phyloP scores from a whole-genome alignment of 768 basidiomycete species.

The Leccinum fibrillosum region DNA sequence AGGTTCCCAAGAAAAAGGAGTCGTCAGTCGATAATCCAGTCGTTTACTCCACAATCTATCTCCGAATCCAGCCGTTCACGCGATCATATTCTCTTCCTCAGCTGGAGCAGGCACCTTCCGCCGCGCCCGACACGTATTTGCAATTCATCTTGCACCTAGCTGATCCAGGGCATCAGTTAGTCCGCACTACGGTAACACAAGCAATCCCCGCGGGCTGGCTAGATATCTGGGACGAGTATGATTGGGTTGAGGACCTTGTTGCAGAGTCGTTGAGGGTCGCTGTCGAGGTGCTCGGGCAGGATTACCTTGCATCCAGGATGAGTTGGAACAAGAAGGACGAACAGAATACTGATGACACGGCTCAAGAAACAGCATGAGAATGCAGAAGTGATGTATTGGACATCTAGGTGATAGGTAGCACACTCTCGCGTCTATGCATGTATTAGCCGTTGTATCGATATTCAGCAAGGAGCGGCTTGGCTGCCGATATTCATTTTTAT shows the following conservation, averaged over 20 bases:
- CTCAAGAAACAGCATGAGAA: conserved; percentile 11
- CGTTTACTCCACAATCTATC: conserved; percentile 86
- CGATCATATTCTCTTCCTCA: conserved; percentile 49
- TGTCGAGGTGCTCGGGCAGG: conserved; percentile 89
- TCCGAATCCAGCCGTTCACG: conserved; percentile 88
- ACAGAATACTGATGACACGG: conserved; percentile 5
- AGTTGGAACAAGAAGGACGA: conserved; percentile 56
- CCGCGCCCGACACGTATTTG: conserved; percentile 38
- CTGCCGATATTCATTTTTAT: conserved; percentile 33
- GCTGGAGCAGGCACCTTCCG: conserved; percentile 19
- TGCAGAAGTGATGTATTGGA: neutral
- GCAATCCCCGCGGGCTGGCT: conserved; percentile 84
- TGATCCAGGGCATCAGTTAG: conserved; percentile 79
- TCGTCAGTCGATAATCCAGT: conserved; percentile 53
- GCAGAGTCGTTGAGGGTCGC: conserved; percentile 83
- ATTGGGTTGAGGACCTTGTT: conserved; percentile 95
- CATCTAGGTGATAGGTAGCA: conserved; percentile 9
- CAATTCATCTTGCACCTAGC: conserved; percentile 63
- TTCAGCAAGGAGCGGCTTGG: neutral
- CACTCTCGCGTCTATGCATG: conserved; percentile 7
- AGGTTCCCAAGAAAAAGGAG: conserved; percentile 21
- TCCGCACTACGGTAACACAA: conserved; percentile 79
- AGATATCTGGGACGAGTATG: conserved; percentile 84
- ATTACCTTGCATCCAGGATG: conserved; percentile 85
- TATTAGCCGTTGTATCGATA: conserved; percentile 14